phyloP scores from a whole-genome alignment of 108 stramenopile species.

The Conticribra weissflogii region DNA sequence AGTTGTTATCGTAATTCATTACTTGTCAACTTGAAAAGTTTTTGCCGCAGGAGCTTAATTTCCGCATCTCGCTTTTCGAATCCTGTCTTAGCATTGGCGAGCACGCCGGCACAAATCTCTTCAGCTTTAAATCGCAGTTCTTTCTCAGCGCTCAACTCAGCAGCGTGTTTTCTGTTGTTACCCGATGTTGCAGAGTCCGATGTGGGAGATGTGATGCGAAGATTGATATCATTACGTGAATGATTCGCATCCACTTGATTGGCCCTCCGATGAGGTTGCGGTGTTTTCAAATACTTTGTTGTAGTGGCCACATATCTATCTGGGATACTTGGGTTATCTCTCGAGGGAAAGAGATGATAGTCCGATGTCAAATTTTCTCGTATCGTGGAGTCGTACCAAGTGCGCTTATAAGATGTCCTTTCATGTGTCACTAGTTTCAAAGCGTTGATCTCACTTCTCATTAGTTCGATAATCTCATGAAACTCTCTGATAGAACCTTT shows the following conservation, averaged over 20 bases:
- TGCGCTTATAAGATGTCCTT: conserved; percentile 24
- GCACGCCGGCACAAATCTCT: conserved; percentile 52
- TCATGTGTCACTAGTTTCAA: conserved; percentile 35
- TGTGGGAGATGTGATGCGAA: conserved; percentile 7
- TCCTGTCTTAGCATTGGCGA: conserved; percentile 33
- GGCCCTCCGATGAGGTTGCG: conserved; percentile 1
- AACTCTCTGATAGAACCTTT: conserved; percentile 42
- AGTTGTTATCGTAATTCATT: conserved; percentile 10
- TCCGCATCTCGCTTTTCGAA: conserved; percentile 45
- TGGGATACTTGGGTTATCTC: no score
- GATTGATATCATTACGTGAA: conserved; percentile 7
- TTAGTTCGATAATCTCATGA: conserved; percentile 27
- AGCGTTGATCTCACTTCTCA: conserved; percentile 39
- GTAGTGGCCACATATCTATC: no score
- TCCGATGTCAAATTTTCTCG: no score
- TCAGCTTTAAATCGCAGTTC: conserved; percentile 51
- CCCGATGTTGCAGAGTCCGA: conserved; percentile 8
- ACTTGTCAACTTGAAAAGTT: conserved; percentile 33
- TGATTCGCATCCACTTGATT: background rate
- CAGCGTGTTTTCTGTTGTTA: conserved; percentile 12
- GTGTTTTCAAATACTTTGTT: conserved; percentile 14
- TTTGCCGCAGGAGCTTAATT: conserved; percentile 32
- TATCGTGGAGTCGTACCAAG: background rate
- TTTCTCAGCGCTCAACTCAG: conserved; percentile 45
- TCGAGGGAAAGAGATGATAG: no score